These are phyloP conservation scores for Ambrosiella xylebori DNA, from an alignment of 2,329 filamentous ascomycete genomes.

Conservation along the genomic window DNA sequence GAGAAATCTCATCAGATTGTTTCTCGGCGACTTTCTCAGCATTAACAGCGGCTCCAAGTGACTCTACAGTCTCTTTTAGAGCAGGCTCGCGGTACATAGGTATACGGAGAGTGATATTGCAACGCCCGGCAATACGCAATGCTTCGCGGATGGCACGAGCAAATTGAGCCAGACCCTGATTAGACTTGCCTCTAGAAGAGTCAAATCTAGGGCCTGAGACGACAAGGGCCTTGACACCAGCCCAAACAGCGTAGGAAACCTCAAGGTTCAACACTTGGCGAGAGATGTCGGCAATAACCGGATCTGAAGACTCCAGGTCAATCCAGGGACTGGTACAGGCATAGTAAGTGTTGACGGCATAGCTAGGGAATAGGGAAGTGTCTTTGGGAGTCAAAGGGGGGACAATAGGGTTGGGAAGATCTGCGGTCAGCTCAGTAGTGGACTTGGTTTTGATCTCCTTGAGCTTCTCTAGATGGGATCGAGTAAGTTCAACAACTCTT, in stretches of 20 bases:
- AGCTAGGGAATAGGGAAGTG: conserved; percentile 52
- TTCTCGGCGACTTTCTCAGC: conserved; percentile 19
- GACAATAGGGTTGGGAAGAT: conserved; percentile 38
- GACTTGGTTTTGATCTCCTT: conserved; percentile 23
- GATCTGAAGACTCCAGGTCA: conserved; percentile 68
- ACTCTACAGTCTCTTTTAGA: conserved; percentile 32
- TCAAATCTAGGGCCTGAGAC: conserved; percentile 60
- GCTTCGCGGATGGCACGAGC: conserved; percentile 70
- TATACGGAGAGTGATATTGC: conserved; percentile 66
- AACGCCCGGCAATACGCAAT: conserved; percentile 53
- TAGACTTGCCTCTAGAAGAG: conserved; percentile 32
- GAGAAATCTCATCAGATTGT: conserved; percentile 38
- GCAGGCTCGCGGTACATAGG: conserved; percentile 65
- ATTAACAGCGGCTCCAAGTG: conserved; percentile 27
- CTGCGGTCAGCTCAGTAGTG: conserved; percentile 27
- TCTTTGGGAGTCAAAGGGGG: conserved; percentile 63
- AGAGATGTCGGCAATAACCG: conserved; percentile 69
- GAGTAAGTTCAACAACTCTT: conserved; percentile 46
- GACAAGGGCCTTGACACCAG: conserved; percentile 68
- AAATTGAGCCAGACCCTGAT: conserved; percentile 51
- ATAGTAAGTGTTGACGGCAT: conserved; percentile 54
- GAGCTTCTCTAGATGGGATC: conserved; percentile 33
- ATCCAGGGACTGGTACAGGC: conserved; percentile 83
- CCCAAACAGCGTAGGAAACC: conserved; percentile 88
- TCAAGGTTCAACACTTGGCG: conserved; percentile 82